phyloP scores from a whole-genome alignment of 345 rosid species.

The Chamaenerion angustifolium region DNA sequence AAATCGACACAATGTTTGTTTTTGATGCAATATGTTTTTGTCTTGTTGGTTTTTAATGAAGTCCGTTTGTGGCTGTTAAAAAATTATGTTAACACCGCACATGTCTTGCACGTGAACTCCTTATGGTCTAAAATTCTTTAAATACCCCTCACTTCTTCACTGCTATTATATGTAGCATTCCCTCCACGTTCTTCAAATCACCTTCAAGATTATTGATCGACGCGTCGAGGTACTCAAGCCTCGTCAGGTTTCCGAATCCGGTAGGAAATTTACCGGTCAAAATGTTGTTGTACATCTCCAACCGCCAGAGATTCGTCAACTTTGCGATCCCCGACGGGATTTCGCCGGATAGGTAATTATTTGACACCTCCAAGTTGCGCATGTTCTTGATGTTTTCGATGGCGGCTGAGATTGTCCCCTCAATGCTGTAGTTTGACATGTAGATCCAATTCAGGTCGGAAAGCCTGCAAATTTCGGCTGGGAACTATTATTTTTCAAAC shows the following conservation, averaged over 20 bases:
- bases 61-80: too few species aligned
- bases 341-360: constrained; percentile 32
- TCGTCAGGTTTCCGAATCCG: constrained; percentile 52
- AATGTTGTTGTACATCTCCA: constrained; percentile 49
- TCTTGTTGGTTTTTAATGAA: too few species aligned
- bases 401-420: too few species aligned
- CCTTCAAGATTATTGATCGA: too few species aligned
- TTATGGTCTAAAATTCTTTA: too few species aligned
- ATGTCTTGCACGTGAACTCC: too few species aligned
- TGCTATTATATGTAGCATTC: too few species aligned
- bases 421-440: constrained; percentile 46
- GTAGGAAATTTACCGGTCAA: constrained; percentile 55
- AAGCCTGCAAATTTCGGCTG: constrained; percentile 27
- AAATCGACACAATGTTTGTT: too few species aligned
- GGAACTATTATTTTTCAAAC: constrained; percentile 36
- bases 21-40: too few species aligned
- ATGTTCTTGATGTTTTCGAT: constrained; percentile 56
- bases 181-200: too few species aligned
- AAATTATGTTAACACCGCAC: too few species aligned
- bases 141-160: too few species aligned
- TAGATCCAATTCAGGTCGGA: constrained; percentile 45
- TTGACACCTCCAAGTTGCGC: constrained; percentile 37
- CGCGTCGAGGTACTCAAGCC: constrained; percentile 44
- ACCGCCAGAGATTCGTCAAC: constrained; percentile 46
- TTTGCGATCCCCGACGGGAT: constrained; percentile 50